Percentiles rank a stretch among this genome's conserved stretches.
Conservation (phyloP, 139 green algal species). For the Picochlorum sp. region DNA sequence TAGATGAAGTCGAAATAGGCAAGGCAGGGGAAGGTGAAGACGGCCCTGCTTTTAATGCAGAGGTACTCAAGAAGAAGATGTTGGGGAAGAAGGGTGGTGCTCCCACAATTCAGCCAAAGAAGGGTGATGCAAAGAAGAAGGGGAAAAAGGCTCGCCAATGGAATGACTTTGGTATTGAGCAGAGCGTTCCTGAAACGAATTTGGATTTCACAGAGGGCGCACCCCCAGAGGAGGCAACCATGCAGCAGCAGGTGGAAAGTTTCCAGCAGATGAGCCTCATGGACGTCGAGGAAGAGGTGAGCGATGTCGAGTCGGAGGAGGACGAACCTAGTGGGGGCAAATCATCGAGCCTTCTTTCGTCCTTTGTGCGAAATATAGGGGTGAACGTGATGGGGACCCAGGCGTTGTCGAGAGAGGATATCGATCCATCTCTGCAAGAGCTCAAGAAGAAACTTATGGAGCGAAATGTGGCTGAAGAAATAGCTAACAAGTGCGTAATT, state of each 20-base stretch:
- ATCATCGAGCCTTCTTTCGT: conserved; percentile 54
- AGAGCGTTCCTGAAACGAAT: not conserved
- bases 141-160: conserved; percentile 29
- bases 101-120: not conserved
- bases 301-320: conserved; percentile 21
- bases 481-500: conserved; percentile 60
- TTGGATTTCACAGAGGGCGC: conserved; percentile 40
- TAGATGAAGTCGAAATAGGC: not conserved
- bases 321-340: conserved; percentile 8
- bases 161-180: conserved; percentile 1
- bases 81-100: conserved; percentile 17
- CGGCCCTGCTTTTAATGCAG: conserved; percentile 4
- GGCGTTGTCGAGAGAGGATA: conserved; percentile 66
- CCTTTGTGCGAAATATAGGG: conserved; percentile 59
- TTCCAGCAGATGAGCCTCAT: conserved; percentile 29
- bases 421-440: conserved; percentile 68
- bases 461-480: conserved; percentile 95
- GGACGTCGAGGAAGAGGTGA: conserved; percentile 37
- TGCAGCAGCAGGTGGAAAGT: not conserved
- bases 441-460: conserved; percentile 94
- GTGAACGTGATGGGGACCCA: conserved; percentile 69
- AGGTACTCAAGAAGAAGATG: not conserved
- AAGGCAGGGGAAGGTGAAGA: not conserved
- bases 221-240: not conserved
- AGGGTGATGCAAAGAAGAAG: conserved; percentile 7